These are phyloP conservation scores for Aspergillus sp. DNA, from an alignment of 2,329 filamentous ascomycete genomes.

Conservation along the genomic window DNA sequence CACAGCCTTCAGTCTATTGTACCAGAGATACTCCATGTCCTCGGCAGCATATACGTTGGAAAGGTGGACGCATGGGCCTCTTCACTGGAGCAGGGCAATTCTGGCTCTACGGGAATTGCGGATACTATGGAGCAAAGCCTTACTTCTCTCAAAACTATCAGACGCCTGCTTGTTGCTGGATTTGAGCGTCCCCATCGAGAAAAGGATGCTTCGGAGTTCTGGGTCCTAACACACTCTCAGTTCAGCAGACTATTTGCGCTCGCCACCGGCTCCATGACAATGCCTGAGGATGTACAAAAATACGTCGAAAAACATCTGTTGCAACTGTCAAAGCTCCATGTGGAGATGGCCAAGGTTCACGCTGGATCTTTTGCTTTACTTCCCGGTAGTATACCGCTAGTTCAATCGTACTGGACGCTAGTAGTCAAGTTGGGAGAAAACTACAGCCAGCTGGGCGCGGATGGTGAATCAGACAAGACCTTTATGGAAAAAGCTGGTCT, in stretches of 20 bases:
- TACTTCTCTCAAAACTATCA: constrained; percentile 73
- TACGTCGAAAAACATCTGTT: constrained; percentile 81
- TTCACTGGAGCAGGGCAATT: constrained; percentile 58
- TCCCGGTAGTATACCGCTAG: constrained; percentile 74
- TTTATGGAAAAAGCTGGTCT: constrained; percentile 77
- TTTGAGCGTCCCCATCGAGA: constrained; percentile 84
- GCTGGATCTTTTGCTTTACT: constrained; percentile 80
- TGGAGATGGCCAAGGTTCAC: constrained; percentile 78
- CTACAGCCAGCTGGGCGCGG: constrained; percentile 48
- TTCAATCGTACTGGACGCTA: constrained; percentile 81
- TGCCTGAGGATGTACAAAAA: constrained; percentile 55
- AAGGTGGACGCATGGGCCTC: constrained; percentile 69
- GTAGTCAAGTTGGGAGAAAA: constrained; percentile 73
- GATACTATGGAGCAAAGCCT: constrained; percentile 75
- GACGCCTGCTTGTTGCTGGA: constrained; percentile 75
- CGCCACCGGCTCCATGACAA: constrained; percentile 57
- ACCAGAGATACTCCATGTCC: constrained; percentile 78
- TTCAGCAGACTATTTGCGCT: constrained; percentile 73
- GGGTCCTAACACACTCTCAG: constrained; percentile 74
- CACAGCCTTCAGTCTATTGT: constrained; percentile 74
- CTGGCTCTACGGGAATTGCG: constrained; percentile 59
- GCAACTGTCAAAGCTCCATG: constrained; percentile 87
- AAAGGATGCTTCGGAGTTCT: constrained; percentile 73
- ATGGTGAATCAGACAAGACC: constrained; percentile 51
- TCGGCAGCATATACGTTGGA: constrained; percentile 75